Percentiles rank a stretch among this genome's conserved stretches.
phyloP scores from a whole-genome alignment of 495 filamentous ascomycete species.

The Tuber melanosporum region DNA sequence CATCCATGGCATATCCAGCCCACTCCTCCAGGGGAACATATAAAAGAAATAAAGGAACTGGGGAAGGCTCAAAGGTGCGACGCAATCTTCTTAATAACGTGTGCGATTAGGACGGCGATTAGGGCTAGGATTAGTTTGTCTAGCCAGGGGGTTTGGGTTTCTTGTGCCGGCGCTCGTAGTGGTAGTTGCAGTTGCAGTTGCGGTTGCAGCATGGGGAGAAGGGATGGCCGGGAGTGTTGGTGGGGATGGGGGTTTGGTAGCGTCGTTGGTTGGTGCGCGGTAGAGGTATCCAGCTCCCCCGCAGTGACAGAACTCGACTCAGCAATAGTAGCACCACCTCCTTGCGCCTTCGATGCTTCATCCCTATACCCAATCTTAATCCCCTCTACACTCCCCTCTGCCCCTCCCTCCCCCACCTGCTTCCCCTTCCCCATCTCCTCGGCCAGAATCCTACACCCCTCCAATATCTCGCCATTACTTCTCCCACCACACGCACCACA shows the following conservation, averaged over 20 bases:
- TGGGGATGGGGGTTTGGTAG: neutral
- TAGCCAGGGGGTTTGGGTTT: conserved; percentile 49
- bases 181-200: conserved; percentile 12
- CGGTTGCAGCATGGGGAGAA: conserved; percentile 7
- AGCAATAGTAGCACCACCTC: neutral
- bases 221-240: neutral
- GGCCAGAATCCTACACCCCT: conserved; percentile 56
- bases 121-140: conserved; percentile 55
- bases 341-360: conserved; percentile 46
- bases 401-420: conserved; percentile 47
- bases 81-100: conserved; percentile 9
- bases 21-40: neutral
- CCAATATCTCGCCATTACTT: conserved; percentile 66
- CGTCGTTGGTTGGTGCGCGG: neutral
- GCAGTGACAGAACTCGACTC: neutral
- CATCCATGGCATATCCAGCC: neutral
- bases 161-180: conserved; percentile 7
- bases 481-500: conserved; percentile 59
- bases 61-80: neutral
- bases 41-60: neutral
- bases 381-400: conserved; percentile 53
- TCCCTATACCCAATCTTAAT: conserved; percentile 56
- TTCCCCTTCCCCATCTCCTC: conserved; percentile 50
- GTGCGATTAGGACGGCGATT: conserved; percentile 45
- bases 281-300: neutral